Evolutionary conservation across 192 early-diverging fungal species (phyloP), one percentile per base, ranked within the genome.

Genomic region (Allomyces macrogynus): DNA sequence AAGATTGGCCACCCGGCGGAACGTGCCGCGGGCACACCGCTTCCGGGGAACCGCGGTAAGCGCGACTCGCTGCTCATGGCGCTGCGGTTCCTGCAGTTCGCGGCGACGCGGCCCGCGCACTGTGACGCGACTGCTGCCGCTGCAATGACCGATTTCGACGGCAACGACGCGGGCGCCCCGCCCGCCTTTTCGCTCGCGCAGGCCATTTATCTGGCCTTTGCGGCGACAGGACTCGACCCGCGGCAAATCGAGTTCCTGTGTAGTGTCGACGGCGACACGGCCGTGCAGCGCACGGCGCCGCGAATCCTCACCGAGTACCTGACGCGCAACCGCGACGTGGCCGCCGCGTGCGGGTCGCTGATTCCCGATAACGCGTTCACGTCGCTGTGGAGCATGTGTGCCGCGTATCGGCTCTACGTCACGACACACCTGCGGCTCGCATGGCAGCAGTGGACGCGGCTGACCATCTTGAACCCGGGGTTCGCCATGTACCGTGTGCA

Each of bases 31-130:
- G 20, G 49, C 20, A 40, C 32, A 8, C 32, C 32, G 32, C 24
- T 24, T 18, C 92, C 93, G 25, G 95, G 95, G 32, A 97, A 97
- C 74, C 80, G 93, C 65, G 95, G 95, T 66, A 97, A 97, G 74
- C 91, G 95, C 64, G 95, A 97, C 76, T 96, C 95, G 44, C 80
- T 95, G 64, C 74, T 92, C 62, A 95, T 97, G 86, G 44, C 32
- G 25, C 24, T 42, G 64, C 40, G 64, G 24, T 65, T 20, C 49
- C 49, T 57, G 49, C 49, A 57, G 16, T 20, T 4, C 9, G 49
- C 20, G 4, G 16, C 20, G 49, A 57, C 49, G 49, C 20, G 20
- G 16, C 49, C 49, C 16, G 49, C 16, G 12, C 32, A 40, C 32
- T 40, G 32, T 40, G 32, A 40, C 8, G 32, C 32, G 32, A 8